Evolutionary conservation across 805 yeast species (phyloP).

Genomic region (Candida dajiaensis): DNA sequence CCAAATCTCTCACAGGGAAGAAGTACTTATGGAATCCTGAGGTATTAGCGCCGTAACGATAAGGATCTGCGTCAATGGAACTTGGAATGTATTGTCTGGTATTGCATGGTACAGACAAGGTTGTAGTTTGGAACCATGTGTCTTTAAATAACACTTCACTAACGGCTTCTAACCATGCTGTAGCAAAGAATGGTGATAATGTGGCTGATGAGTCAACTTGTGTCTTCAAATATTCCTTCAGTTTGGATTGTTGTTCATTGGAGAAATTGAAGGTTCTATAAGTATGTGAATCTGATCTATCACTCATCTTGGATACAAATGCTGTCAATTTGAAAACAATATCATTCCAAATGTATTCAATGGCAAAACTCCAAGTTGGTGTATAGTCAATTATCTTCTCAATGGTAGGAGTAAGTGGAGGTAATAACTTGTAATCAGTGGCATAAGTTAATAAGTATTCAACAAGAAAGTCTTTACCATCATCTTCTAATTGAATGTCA

Average conservation of each 20-base stretch:
- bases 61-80: slow-evolving; percentile 5
- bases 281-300: slow-evolving; percentile 6
- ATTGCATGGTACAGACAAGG: slow-evolving; percentile 16
- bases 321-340: slow-evolving; percentile 3
- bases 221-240: neutral
- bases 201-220: slow-evolving; percentile 7
- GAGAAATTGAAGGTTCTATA: slow-evolving; percentile 12
- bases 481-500: neutral
- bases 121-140: slow-evolving; percentile 7
- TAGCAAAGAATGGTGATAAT: slow-evolving; percentile 15
- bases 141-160: slow-evolving; percentile 1
- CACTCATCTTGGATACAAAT: neutral
- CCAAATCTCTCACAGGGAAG: slow-evolving; percentile 3
- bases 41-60: slow-evolving; percentile 16
- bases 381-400: slow-evolving; percentile 8
- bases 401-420: slow-evolving; percentile 15
- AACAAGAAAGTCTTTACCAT: neutral
- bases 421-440: slow-evolving; percentile 4
- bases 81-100: slow-evolving; percentile 13
- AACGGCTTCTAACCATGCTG: slow-evolving; percentile 16
- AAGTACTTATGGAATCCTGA: slow-evolving; percentile 16
- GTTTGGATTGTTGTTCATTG: neutral
- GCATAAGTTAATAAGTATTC: slow-evolving; percentile 10
- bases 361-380: slow-evolving; percentile 12
- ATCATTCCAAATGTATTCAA: slow-evolving; percentile 6